A percentile compares a stretch with the other conserved stretches of the same genome.
Evolutionary conservation across 2,329 filamentous ascomycete species (phyloP).

Genomic region (Neurospora crassa): DNA sequence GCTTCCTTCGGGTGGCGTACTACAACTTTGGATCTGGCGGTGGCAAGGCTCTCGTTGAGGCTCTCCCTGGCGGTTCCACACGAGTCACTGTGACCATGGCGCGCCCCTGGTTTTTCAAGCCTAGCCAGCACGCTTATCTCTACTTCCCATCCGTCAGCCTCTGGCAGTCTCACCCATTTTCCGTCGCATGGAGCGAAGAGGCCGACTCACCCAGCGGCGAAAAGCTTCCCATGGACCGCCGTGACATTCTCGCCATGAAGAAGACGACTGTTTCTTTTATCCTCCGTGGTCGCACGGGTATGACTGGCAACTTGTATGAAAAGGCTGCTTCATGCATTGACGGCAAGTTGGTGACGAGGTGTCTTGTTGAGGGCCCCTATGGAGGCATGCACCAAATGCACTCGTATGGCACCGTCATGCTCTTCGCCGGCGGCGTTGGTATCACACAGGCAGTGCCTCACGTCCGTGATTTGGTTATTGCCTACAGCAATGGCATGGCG

Average conservation of each 20-base stretch:
- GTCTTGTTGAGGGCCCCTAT: conserved; percentile 68
- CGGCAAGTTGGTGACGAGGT: conserved; percentile 52
- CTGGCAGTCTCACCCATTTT: conserved; percentile 73
- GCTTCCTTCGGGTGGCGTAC: conserved; percentile 51
- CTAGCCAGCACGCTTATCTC: conserved; percentile 71
- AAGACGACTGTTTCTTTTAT: conserved; percentile 62
- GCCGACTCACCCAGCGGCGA: conserved; percentile 40
- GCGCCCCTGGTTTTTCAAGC: conserved; percentile 65
- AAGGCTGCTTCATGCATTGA: conserved; percentile 52
- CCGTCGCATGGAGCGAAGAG: conserved; percentile 68
- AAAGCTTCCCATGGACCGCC: conserved; percentile 48
- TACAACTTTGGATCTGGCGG: conserved; percentile 59
- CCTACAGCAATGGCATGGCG: conserved; percentile 58
- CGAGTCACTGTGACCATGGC: conserved; percentile 66
- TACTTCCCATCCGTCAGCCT: conserved; percentile 65
- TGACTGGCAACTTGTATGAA: conserved; percentile 61
- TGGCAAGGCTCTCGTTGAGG: conserved; percentile 61
- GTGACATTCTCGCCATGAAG: conserved; percentile 48
- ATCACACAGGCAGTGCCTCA: conserved; percentile 74
- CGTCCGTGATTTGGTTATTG: conserved; percentile 60
- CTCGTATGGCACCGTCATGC: conserved; percentile 68
- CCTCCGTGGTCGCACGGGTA: conserved; percentile 63
- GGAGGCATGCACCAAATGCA: conserved; percentile 61
- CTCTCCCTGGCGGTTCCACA: conserved; percentile 65
- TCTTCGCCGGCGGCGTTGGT: conserved; percentile 73